Evolutionary conservation across 2,329 filamentous ascomycete genomes (phyloP).

Genomic region (Pyrenochaeta sp.): DNA sequence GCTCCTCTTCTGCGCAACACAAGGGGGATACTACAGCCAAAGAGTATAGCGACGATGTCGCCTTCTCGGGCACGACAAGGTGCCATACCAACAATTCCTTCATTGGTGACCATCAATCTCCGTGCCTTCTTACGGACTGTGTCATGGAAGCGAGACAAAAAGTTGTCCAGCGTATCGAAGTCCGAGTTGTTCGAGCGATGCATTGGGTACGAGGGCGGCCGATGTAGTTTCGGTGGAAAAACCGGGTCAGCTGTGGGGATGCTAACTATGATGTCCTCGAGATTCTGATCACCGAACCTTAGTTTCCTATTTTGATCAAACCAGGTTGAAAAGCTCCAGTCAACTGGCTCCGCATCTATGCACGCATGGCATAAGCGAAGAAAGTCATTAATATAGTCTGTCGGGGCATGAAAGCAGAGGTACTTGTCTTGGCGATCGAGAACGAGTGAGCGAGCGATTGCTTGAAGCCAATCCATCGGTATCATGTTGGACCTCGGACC

Average conservation of each 20-base stretch:
- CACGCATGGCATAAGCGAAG: constrained; percentile 34
- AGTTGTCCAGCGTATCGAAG: constrained; percentile 30
- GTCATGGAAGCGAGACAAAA: constrained; percentile 40
- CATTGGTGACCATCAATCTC: constrained; percentile 34
- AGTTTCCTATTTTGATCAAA: constrained; percentile 33
- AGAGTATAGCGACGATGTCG: constrained; percentile 43
- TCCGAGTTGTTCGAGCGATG: constrained; percentile 12
- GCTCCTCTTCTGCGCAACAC: constrained; percentile 28
- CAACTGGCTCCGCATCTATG: constrained; percentile 24
- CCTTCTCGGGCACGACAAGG: constrained; percentile 37
- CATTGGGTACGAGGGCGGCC: constrained; percentile 23
- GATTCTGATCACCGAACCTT: constrained; percentile 19
- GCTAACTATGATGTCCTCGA: constrained; percentile 22
- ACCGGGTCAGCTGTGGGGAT: constrained; percentile 7
- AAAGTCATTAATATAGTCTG: constrained; percentile 36
- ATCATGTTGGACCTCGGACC: constrained; percentile 14
- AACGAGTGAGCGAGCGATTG: constrained; percentile 35
- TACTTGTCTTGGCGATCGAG: constrained; percentile 44
- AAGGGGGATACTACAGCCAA: constrained; percentile 49
- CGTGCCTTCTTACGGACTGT: constrained; percentile 41
- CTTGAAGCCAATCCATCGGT: constrained; percentile 28
- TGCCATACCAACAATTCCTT: constrained; percentile 37
- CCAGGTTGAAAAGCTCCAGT: constrained; percentile 39
- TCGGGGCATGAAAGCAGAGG: constrained; percentile 34
- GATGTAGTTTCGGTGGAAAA: constrained; percentile 15